Conservation (phyloP, 2,329 filamentous ascomycete genomes). For the Monilinia laxa region DNA sequence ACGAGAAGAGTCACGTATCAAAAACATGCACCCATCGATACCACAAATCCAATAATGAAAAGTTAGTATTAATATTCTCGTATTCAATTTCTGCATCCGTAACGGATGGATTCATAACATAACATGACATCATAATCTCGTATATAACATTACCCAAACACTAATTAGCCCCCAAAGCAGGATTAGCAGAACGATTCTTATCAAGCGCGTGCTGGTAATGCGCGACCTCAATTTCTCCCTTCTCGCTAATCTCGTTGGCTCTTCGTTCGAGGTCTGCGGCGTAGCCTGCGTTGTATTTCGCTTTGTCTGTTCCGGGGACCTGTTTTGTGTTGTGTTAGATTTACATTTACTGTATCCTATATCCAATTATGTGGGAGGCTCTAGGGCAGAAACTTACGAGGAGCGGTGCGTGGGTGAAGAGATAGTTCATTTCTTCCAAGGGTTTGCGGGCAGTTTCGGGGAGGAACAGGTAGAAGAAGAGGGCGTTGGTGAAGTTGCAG, state of each 20-base stretch:
- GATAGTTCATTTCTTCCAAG: conserved; percentile 52
- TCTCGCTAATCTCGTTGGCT: conserved; percentile 56
- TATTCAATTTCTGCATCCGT: too few species aligned
- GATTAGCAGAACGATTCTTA: neutral
- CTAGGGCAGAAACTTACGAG: conserved; percentile 43
- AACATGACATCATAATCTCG: too few species aligned
- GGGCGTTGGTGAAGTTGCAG: conserved; percentile 66
- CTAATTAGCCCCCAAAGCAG: neutral
- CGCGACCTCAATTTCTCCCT: conserved; percentile 38
- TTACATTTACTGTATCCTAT: too few species aligned
- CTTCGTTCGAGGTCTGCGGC: conserved; percentile 58
- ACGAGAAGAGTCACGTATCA: too few species aligned
- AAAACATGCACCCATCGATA: too few species aligned
- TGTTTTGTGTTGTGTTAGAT: neutral
- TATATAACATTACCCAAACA: neutral
- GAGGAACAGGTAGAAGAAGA: conserved; percentile 67
- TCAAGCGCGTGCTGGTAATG: neutral
- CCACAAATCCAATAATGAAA: too few species aligned
- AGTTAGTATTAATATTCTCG: too few species aligned
- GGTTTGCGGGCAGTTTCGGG: conserved; percentile 65
- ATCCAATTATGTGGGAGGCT: too few species aligned
- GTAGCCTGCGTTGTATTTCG: conserved; percentile 48
- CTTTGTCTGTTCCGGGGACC: conserved; percentile 55
- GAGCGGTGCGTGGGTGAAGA: conserved; percentile 52
- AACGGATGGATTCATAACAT: too few species aligned